Evolutionary conservation across 2,329 filamentous ascomycete genomes (phyloP).

Genomic region (Cryphonectria japonica): DNA sequence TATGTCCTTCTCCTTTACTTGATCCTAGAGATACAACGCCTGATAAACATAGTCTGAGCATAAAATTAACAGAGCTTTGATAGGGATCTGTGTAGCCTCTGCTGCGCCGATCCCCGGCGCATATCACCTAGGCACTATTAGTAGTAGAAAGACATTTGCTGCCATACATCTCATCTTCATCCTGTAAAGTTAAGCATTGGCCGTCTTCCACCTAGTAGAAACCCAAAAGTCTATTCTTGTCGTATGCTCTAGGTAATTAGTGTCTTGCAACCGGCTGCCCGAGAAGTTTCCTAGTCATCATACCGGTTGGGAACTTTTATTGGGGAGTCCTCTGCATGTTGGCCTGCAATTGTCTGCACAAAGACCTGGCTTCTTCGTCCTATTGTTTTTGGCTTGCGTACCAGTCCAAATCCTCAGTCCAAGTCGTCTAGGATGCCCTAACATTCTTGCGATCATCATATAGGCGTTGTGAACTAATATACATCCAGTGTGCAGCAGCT

Average conservation of each 20-base stretch:
- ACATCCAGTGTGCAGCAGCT: conserved; percentile 5
- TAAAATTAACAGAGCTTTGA: too few relatives aligned
- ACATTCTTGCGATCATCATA: not conserved
- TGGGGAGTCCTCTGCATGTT: not conserved
- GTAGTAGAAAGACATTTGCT: not conserved
- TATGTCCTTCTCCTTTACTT: not conserved
- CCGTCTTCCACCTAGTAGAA: not conserved
- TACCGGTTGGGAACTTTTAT: not conserved
- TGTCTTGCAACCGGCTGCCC: not conserved
- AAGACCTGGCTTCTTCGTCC: not conserved
- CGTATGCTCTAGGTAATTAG: not conserved
- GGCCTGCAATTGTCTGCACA: not conserved
- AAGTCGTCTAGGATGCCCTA: not conserved
- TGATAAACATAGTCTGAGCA: too few relatives aligned
- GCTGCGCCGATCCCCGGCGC: not conserved
- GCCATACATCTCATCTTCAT: not conserved
- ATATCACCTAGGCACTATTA: too few relatives aligned
- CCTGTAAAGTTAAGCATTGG: not conserved
- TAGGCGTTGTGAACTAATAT: not conserved
- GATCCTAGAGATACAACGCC: too few relatives aligned
- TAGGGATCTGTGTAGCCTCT: not conserved
- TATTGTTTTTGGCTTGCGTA: not conserved
- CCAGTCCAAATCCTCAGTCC: not conserved
- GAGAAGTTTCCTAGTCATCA: not conserved
- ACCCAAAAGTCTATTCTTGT: not conserved